Conservation (phyloP, 2,329 filamentous ascomycete species). For the Trichocomaceae sp. region DNA sequence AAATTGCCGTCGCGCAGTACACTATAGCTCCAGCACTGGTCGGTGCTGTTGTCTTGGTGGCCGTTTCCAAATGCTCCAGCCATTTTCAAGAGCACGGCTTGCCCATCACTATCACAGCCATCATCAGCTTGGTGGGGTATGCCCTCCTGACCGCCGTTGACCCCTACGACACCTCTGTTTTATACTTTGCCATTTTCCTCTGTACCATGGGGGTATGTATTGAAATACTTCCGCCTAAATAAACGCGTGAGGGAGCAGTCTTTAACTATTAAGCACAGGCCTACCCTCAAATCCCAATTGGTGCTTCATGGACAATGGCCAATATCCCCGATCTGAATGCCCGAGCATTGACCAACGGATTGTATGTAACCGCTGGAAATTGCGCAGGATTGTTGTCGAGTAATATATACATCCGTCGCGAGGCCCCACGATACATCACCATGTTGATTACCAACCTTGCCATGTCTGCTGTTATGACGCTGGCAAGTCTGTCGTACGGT, state of each 20-base stretch:
- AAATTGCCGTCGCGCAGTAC: conserved; percentile 12
- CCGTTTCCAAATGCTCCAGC: conserved; percentile 64
- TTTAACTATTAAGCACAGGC: conserved; percentile 29
- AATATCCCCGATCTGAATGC: conserved; percentile 67
- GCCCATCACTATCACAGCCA: conserved; percentile 64
- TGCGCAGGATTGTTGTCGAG: conserved; percentile 61
- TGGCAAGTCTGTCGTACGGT: background rate
- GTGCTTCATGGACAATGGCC: conserved; percentile 65
- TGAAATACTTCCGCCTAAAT: background rate
- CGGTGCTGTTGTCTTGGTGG: conserved; percentile 62
- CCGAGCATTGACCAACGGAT: conserved; percentile 58
- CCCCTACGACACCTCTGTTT: conserved; percentile 52
- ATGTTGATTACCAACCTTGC: conserved; percentile 50
- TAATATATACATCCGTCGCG: conserved; percentile 57
- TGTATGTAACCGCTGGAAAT: conserved; percentile 65
- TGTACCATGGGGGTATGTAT: conserved; percentile 53
- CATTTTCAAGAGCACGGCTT: conserved; percentile 53
- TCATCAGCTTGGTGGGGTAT: conserved; percentile 66
- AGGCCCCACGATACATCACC: conserved; percentile 57
- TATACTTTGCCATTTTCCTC: conserved; percentile 68
- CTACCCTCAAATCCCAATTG: conserved; percentile 59
- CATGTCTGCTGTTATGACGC: background rate
- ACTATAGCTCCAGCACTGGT: conserved; percentile 65
- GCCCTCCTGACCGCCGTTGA: conserved; percentile 64
- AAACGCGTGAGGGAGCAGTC: background rate